Conservation (phyloP, 176 grass and related monocot species). For the Oryza australiensis region DNA sequence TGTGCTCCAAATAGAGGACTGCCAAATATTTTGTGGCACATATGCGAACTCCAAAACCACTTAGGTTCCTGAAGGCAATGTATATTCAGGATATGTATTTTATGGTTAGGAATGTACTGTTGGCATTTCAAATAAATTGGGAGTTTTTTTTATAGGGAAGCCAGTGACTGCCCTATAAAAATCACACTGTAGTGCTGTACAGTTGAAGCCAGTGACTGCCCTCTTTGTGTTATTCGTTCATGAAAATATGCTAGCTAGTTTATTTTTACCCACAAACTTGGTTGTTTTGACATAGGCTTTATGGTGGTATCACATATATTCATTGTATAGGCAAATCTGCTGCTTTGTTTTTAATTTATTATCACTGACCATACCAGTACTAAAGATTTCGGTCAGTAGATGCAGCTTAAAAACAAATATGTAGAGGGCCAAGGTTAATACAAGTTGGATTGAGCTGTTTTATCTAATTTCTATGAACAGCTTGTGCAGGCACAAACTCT, state of each 20-base stretch:
- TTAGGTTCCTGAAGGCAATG: constrained; percentile 17
- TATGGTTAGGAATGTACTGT: constrained; percentile 46
- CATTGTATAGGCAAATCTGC: not conserved
- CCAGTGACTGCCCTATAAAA: no score
- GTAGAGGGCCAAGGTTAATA: not conserved
- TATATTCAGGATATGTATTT: constrained; percentile 21
- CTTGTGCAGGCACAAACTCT: no score
- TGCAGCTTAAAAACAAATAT: not conserved
- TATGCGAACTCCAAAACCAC: constrained; percentile 24
- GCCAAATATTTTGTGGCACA: constrained; percentile 33
- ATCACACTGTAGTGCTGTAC: no score
- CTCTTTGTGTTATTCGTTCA: not conserved
- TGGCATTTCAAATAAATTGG: no score
- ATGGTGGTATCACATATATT: not conserved
- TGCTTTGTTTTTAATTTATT: not conserved
- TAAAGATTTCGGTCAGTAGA: not conserved
- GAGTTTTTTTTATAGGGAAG: constrained; percentile 28
- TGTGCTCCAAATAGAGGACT: constrained; percentile 25
- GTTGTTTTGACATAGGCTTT: not conserved
- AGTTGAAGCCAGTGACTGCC: no score
- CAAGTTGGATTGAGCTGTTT: no score
- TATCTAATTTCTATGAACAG: no score
- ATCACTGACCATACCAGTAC: not conserved
- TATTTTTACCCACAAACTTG: not conserved
- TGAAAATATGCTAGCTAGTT: not conserved